Evolutionary conservation across 192 early-diverging fungal species (phyloP).

Genomic region (Neocallimastix lanati): DNA sequence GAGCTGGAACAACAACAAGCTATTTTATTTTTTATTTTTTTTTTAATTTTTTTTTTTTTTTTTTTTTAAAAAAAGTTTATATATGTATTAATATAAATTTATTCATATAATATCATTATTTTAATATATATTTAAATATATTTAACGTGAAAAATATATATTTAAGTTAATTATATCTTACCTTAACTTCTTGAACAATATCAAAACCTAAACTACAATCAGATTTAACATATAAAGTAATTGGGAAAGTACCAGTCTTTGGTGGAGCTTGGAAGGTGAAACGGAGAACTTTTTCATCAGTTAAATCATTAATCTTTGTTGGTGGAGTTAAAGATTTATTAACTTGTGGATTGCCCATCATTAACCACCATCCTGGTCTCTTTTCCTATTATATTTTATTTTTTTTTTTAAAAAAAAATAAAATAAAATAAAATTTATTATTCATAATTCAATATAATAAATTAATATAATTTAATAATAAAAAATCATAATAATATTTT

Average conservation of each 20-base stretch:
- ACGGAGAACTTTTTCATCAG: conserved; percentile 25
- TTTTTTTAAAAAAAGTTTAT: too few species aligned
- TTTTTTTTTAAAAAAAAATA: too few species aligned
- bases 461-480: too few species aligned
- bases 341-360: conserved; percentile 67
- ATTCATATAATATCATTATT: neutral
- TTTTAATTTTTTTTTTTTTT: too few species aligned
- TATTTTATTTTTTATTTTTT: too few species aligned
- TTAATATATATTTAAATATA: too few species aligned
- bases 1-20: conserved; percentile 45
- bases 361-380: conserved; percentile 17
- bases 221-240: conserved; percentile 67
- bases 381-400: too few species aligned
- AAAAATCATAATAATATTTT: too few species aligned
- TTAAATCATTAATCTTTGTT: conserved; percentile 59
- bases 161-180: conserved; percentile 13
- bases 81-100: too few species aligned
- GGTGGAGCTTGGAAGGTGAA: conserved; percentile 90
- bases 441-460: too few species aligned
- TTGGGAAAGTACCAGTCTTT: conserved; percentile 60
- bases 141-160: too few species aligned
- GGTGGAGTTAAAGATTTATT: conserved; percentile 65
- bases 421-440: too few species aligned
- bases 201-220: conserved; percentile 79
- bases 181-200: conserved; percentile 50